Base-by-base conservation (phyloP, 164 flowering plant species). In the Stephania yunnanensis region DNA sequence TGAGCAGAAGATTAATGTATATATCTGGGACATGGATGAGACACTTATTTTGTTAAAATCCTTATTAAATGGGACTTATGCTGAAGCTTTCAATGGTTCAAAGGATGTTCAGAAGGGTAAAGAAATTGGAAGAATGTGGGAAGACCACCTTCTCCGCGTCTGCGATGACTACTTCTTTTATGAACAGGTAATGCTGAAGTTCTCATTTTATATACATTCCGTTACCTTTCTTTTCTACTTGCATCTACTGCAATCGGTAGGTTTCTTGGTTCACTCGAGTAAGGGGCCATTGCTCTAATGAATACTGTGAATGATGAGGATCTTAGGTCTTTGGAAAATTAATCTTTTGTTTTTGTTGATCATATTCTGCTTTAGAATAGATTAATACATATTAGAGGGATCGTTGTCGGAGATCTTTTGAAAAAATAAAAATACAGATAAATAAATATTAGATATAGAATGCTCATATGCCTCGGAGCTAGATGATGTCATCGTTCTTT, bases 11-110 rank as follows among this genome's bases (percentile, higher is more conserved):
- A 73, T 74, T 73, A 86, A 84, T 74, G 93, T 96, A 7, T 94
- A 87, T 77, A 76, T 93, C 1, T 96, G 99, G 99, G 98, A 96
- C 88, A 92, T 96, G 98, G 98, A 96, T 79, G 99, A 94, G 83
- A 93, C 98, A 55, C 92, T 92, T 55, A 89, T 95, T 77, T 83
- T 95, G 83, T 91, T 95, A 46, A 92, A 90, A 82, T 93, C 97
- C 17, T 82, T 92, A 83, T 74, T 95, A 80, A 85, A 87, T 86
- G 95, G 95, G 58, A 82, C 90, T 42, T 95, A 91, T 80, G 98
- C 98, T 0, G 80, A 81, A 73, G 83, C 87, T 73, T 92, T 87
- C 78, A 81, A 80, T 74, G 97, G 97, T 73, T 76, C 75, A 31
- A 95, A 95, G 83, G 90, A 92, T 80, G 85, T 85, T 8, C 79